phyloP scores from a whole-genome alignment of 306 rosid genomes.

The Crotalaria pallida region DNA sequence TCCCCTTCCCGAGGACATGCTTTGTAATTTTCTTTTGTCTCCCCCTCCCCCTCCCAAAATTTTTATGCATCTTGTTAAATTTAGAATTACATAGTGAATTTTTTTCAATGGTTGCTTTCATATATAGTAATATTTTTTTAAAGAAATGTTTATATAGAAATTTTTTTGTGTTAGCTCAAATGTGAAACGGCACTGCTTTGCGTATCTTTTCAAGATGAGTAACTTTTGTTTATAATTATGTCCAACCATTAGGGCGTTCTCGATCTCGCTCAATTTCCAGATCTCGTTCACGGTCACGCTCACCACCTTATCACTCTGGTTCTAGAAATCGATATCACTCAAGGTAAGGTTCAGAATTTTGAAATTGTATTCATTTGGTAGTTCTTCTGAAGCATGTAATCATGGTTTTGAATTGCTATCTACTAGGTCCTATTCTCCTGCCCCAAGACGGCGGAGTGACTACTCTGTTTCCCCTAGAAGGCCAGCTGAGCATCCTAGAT shows the following conservation, averaged over 20 bases:
- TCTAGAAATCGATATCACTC: conserved; percentile 82
- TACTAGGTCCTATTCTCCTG: conserved; percentile 88
- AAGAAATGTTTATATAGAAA: not conserved
- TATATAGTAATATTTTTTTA: not conserved
- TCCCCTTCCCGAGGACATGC: not conserved
- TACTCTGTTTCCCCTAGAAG: conserved; percentile 77
- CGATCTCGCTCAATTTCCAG: conserved; percentile 80
- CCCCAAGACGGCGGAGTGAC: conserved; percentile 67
- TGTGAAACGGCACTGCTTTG: not conserved
- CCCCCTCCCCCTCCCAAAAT: not conserved
- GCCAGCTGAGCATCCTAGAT: conserved; percentile 63
- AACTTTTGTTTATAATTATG: conserved; percentile 1
- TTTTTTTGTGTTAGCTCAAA: not conserved
- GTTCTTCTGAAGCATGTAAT: not conserved
- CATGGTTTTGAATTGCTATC: conserved; percentile 4
- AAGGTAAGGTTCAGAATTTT: conserved; percentile 45
- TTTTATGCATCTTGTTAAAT: not conserved
- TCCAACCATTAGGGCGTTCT: conserved; percentile 57
- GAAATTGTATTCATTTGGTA: not conserved
- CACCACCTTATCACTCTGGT: conserved; percentile 69
- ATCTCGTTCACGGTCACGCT: conserved; percentile 57
- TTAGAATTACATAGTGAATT: not conserved
- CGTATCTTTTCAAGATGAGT: not conserved
- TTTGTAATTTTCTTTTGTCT: not conserved
- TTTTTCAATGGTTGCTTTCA: not conserved